Conservation (phyloP, 176 grass and related monocot genomes). For the Poa pratensis region DNA sequence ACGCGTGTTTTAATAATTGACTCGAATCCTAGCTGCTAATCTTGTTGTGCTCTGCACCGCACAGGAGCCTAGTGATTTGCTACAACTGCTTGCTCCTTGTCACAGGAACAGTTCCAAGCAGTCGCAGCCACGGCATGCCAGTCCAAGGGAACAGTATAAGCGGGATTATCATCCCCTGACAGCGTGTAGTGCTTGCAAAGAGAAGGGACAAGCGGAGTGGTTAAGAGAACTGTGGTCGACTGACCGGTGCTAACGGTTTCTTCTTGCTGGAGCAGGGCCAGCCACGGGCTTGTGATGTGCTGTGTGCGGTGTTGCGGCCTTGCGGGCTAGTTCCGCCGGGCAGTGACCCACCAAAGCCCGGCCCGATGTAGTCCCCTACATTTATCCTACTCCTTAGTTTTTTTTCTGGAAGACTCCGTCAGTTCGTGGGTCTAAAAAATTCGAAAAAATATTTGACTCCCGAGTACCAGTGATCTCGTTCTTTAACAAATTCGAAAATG, state of each 20-base stretch:
- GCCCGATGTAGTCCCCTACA: too few species aligned
- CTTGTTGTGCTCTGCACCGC: background rate
- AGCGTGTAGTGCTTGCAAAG: conserved; percentile 1
- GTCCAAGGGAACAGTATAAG: conserved; percentile 33
- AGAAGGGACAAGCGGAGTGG: background rate
- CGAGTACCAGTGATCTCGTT: too few species aligned
- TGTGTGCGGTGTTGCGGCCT: too few species aligned
- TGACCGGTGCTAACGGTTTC: background rate
- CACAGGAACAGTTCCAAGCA: background rate
- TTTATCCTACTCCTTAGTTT: too few species aligned
- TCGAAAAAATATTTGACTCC: too few species aligned
- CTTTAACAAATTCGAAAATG: too few species aligned
- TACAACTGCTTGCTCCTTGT: background rate
- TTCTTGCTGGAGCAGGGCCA: background rate
- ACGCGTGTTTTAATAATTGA: conserved; percentile 12
- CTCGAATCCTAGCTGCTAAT: conserved; percentile 23
- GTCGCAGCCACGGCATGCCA: conserved; percentile 18
- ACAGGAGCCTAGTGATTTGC: background rate
- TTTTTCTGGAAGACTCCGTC: too few species aligned
- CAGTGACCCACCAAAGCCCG: too few species aligned
- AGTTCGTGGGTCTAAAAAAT: too few species aligned
- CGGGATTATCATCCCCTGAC: conserved; percentile 1
- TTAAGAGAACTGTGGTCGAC: conserved; percentile 8
- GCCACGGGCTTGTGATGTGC: background rate
- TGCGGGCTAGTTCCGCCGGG: too few species aligned